Evolutionary conservation across 129 eudicot genomes (phyloP).

Genomic region (Centrapalus pauciflorus): DNA sequence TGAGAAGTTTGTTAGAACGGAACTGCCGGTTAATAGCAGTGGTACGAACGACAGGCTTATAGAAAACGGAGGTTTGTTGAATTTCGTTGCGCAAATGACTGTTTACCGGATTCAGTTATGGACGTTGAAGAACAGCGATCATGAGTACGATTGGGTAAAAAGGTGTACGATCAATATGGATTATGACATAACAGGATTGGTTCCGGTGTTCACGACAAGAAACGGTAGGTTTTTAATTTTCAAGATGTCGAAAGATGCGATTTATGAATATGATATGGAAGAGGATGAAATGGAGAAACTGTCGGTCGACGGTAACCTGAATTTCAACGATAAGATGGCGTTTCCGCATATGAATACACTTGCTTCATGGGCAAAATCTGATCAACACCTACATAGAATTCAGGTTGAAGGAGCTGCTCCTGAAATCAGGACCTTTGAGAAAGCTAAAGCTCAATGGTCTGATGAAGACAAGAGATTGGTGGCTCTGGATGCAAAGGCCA

Average conservation of each 20-base stretch:
- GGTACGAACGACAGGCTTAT: constrained; percentile 22
- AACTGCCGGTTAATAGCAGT: constrained; percentile 19
- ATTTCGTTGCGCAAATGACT: constrained; percentile 30
- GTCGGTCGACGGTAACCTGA: not conserved
- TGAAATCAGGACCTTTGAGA: too few species aligned
- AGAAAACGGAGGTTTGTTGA: constrained; percentile 28
- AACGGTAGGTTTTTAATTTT: constrained; percentile 21
- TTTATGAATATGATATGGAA: constrained; percentile 24
- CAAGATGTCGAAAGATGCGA: constrained; percentile 1
- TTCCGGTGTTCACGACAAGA: constrained; percentile 28
- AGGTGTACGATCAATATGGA: constrained; percentile 29
- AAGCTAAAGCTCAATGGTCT: too few species aligned
- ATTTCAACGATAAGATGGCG: constrained; percentile 4
- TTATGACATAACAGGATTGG: constrained; percentile 19
- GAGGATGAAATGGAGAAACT: constrained; percentile 27
- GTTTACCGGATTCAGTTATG: constrained; percentile 35
- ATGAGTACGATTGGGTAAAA: constrained; percentile 30
- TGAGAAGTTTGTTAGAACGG: constrained; percentile 22
- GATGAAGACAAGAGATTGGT: too few species aligned
- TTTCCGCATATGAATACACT: constrained; percentile 27
- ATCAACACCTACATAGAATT: too few species aligned
- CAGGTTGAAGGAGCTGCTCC: too few species aligned
- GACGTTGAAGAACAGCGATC: constrained; percentile 16
- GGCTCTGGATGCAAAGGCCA: too few species aligned
- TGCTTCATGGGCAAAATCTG: constrained; percentile 15